phyloP scores from a whole-genome alignment of 2,329 filamentous ascomycete genomes.

The Didymella lethalis region DNA sequence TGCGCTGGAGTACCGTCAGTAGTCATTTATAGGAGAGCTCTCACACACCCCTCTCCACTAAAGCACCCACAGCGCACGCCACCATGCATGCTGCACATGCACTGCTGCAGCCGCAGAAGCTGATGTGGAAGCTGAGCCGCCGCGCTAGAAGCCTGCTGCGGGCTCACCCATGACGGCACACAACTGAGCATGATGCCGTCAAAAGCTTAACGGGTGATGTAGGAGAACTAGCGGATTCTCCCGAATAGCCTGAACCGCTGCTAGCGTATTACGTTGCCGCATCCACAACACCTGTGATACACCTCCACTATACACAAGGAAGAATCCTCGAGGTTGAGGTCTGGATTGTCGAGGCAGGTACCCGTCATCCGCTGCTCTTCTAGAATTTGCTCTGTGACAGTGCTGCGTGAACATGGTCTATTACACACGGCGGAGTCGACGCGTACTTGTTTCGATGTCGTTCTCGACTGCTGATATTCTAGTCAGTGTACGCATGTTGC shows the following conservation, averaged over 20 bases:
- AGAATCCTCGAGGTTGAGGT: not conserved
- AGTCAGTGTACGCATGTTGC: not conserved
- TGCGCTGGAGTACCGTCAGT: not conserved
- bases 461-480: not conserved
- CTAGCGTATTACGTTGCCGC: not conserved
- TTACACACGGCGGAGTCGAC: not conserved
- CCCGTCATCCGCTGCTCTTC: not conserved
- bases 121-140: constrained; percentile 20
- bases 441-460: not conserved
- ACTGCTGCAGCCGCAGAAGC: constrained; percentile 6
- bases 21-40: not conserved
- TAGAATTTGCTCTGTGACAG: not conserved
- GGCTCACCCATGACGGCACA: constrained; percentile 1
- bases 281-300: not conserved
- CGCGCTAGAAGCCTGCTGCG: constrained; percentile 14
- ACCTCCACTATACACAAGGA: not conserved
- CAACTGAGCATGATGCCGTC: constrained; percentile 5
- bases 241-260: constrained; percentile 2
- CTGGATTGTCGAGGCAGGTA: not conserved
- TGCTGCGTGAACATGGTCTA: not conserved
- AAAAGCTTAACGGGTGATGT: not conserved
- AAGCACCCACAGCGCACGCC: constrained; percentile 24
- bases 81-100: constrained; percentile 25
- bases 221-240: constrained; percentile 10
- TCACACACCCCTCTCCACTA: constrained; percentile 21